These are phyloP conservation scores for Cutaneotrichosporon sp. DNA, from an alignment of 1,284 basidiomycete species.

Conservation along the genomic window DNA sequence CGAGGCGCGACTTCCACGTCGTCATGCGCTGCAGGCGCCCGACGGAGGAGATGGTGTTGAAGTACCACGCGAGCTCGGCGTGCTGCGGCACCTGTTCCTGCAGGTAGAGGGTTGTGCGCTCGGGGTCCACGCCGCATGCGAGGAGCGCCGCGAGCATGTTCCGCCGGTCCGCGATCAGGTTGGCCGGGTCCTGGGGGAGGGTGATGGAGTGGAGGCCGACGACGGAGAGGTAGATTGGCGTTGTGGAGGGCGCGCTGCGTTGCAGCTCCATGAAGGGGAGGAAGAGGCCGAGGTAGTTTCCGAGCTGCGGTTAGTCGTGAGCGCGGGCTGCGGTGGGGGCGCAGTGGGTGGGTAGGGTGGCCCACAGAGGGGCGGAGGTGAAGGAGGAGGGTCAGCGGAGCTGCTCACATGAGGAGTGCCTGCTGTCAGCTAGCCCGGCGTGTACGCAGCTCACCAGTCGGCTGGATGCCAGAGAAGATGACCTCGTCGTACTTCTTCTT, in stretches of 20 bases:
- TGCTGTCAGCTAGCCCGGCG: slow-evolving; percentile 58
- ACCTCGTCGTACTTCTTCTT: slow-evolving; percentile 19
- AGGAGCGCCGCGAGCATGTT: slow-evolving; percentile 83
- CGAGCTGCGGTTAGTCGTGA: slow-evolving; percentile 62
- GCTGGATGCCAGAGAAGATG: slow-evolving; percentile 60
- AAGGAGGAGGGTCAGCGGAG: not conserved
- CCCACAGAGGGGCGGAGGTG: not conserved
- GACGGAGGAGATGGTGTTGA: slow-evolving; percentile 80
- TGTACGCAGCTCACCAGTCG: slow-evolving; percentile 49
- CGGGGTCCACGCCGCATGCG: slow-evolving; percentile 80
- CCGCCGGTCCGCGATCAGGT: slow-evolving; percentile 64
- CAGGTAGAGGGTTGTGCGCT: slow-evolving; percentile 75
- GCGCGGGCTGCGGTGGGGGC: too few species aligned
- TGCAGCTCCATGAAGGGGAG: slow-evolving; percentile 61
- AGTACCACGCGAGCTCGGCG: slow-evolving; percentile 86
- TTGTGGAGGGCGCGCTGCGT: slow-evolving; percentile 60
- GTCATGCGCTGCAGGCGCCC: slow-evolving; percentile 87
- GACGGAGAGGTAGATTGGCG: slow-evolving; percentile 77
- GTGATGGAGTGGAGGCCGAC: slow-evolving; percentile 93
- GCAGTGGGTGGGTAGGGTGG: not conserved
- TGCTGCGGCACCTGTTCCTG: slow-evolving; percentile 87
- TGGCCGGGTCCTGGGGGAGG: slow-evolving; percentile 75
- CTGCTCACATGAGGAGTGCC: slow-evolving; percentile 76
- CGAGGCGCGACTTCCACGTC: slow-evolving; percentile 73
- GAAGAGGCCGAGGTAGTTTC: slow-evolving; percentile 77